Percentiles rank a stretch among this genome's conserved stretches.
phyloP scores from a whole-genome alignment of 2,329 filamentous ascomycete genomes.

The Verticillium nubilum region DNA sequence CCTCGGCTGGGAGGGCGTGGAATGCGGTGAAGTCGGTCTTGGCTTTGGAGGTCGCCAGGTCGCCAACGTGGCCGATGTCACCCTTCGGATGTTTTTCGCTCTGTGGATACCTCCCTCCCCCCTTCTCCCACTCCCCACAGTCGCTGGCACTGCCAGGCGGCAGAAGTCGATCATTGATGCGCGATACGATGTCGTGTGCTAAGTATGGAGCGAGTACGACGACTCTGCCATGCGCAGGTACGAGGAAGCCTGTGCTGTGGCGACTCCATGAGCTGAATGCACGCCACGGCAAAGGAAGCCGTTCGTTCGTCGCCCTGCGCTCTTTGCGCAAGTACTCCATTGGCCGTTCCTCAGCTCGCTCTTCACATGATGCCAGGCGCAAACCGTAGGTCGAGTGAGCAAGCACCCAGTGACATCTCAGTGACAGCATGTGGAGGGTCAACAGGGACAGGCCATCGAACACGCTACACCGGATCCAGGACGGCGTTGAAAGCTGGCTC shows the following conservation, averaged over 20 bases:
- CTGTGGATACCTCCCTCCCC: not conserved
- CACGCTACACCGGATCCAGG: not conserved
- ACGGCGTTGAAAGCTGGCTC: not conserved
- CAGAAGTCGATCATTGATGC: not conserved
- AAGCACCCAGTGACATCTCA: not conserved
- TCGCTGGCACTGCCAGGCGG: not conserved
- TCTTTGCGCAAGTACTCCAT: no score
- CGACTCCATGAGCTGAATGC: not conserved
- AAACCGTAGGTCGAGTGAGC: not conserved
- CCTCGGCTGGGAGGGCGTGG: not conserved
- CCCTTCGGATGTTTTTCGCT: not conserved
- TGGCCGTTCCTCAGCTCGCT: not conserved
- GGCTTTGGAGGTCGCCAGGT: not conserved
- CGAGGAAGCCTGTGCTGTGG: not conserved
- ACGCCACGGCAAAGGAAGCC: not conserved
- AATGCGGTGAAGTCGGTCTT: not conserved
- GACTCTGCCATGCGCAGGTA: not conserved
- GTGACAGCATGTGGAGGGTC: not conserved
- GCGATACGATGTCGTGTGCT: not conserved
- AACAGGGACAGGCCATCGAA: not conserved
- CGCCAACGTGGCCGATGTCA: not conserved
- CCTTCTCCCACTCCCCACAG: not conserved
- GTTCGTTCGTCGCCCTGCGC: not conserved
- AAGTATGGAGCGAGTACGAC: not conserved
- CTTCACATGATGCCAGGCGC: conserved; percentile 1